These are phyloP conservation scores for Pulveroboletus sp. DNA, from an alignment of 768 basidiomycete species.

Conservation along the genomic window DNA sequence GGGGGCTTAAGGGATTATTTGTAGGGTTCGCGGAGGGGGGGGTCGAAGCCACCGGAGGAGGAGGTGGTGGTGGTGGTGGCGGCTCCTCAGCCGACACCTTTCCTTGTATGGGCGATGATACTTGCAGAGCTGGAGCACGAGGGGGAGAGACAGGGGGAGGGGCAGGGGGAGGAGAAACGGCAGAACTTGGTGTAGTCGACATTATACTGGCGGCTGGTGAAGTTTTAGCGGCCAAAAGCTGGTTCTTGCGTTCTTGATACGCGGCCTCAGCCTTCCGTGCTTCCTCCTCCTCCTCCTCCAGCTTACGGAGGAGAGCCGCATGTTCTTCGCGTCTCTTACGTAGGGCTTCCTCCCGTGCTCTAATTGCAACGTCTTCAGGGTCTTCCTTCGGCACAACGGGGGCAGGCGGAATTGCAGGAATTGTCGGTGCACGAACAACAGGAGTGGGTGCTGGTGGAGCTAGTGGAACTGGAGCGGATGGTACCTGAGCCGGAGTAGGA, in stretches of 20 bases:
- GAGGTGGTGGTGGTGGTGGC: constrained; percentile 24
- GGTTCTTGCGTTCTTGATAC: constrained; percentile 31
- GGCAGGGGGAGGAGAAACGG: constrained; percentile 28
- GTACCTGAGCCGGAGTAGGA: constrained; percentile 23
- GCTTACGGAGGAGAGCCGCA: constrained; percentile 58
- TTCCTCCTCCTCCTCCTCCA: constrained; percentile 65
- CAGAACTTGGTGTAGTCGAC: constrained; percentile 23
- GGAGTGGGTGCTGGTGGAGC: constrained; percentile 25
- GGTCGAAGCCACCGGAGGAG: too few species aligned
- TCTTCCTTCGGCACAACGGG: constrained; percentile 52
- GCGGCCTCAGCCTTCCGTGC: constrained; percentile 44
- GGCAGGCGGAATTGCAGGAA: constrained; percentile 50
- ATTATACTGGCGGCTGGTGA: constrained; percentile 26
- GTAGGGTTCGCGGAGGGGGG: too few species aligned
- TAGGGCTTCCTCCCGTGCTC: constrained; percentile 65
- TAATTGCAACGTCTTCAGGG: constrained; percentile 70
- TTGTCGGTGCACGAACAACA: constrained; percentile 25
- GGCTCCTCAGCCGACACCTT: constrained; percentile 16
- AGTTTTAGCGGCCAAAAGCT: constrained; percentile 37
- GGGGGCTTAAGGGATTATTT: too few species aligned
- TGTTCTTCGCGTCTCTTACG: constrained; percentile 71
- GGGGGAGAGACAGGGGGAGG: constrained; percentile 10
- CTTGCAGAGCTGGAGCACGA: constrained; percentile 32
- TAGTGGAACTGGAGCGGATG: constrained; percentile 17
- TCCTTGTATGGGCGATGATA: constrained; percentile 15